Conservation (phyloP, 352 stramenopile genomes). For the Globisporangium abappressorium region DNA sequence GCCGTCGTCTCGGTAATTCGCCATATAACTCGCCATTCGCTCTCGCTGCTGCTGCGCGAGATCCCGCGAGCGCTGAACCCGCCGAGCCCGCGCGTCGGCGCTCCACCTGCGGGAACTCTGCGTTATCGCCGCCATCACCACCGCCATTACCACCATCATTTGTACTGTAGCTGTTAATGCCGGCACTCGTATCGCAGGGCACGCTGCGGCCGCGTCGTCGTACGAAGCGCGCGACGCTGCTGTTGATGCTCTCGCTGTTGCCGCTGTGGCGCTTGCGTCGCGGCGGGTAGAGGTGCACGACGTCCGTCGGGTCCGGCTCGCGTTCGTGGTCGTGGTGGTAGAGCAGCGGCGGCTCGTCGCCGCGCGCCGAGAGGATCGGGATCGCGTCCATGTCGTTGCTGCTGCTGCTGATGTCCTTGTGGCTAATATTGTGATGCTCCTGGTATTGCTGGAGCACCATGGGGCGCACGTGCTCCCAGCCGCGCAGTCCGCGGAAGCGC, state of each 20-base stretch:
- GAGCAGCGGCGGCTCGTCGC: constrained; percentile 21
- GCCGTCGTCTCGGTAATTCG: neutral
- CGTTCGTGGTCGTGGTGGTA: constrained; percentile 1
- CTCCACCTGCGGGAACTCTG: neutral
- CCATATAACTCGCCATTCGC: neutral
- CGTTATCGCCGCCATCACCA: neutral
- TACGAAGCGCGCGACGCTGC: neutral
- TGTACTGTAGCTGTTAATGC: neutral
- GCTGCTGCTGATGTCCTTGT: neutral
- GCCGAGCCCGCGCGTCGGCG: constrained; percentile 6
- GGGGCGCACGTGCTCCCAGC: constrained; percentile 9
- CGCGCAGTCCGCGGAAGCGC: constrained; percentile 6
- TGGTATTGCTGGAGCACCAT: constrained; percentile 12
- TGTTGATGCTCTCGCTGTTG: neutral
- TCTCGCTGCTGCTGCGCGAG: constrained; percentile 1
- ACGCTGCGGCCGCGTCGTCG: constrained; percentile 17
- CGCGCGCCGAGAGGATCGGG: constrained; percentile 23
- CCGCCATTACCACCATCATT: neutral
- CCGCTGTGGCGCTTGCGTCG: constrained; percentile 16
- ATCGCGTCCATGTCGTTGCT: constrained; percentile 16
- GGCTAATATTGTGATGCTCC: neutral
- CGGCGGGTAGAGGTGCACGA: neutral
- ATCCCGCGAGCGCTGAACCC: constrained; percentile 1
- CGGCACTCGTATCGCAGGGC: constrained; percentile 6
- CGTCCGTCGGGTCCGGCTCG: constrained; percentile 4